Conservation (phyloP, 2,329 filamentous ascomycete genomes). For the Phaeosphaeria sp. region DNA sequence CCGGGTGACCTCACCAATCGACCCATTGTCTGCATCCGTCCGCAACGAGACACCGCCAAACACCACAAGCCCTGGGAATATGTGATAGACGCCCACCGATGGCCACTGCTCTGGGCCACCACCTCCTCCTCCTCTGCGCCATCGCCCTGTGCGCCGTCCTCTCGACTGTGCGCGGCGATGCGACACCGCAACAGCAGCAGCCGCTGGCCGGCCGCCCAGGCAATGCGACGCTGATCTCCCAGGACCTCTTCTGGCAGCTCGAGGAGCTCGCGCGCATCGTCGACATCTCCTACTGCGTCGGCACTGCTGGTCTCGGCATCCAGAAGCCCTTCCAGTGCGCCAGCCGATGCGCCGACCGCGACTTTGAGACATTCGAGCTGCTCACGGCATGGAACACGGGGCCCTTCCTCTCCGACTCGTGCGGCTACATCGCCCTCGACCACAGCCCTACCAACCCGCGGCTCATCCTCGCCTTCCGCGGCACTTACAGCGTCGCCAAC, state of each 20-base stretch:
- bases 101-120: constrained; percentile 29
- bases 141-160: constrained; percentile 23
- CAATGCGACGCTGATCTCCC: constrained; percentile 57
- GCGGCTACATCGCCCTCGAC: constrained; percentile 92
- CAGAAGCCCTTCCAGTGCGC: constrained; percentile 82
- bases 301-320: constrained; percentile 82
- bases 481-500: constrained; percentile 92
- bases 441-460: constrained; percentile 65
- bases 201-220: constrained; percentile 34
- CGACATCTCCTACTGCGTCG: constrained; percentile 94
- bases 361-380: constrained; percentile 82
- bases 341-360: constrained; percentile 80
- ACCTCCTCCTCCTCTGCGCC: constrained; percentile 16
- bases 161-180: constrained; percentile 13
- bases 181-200: constrained; percentile 21
- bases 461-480: constrained; percentile 88
- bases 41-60: constrained; percentile 18
- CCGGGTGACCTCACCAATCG: constrained; percentile 6
- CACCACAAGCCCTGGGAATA: constrained; percentile 23
- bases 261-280: constrained; percentile 90
- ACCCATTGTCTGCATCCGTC: too few relatives aligned
- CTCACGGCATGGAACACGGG: constrained; percentile 91
- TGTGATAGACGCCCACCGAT: constrained; percentile 36
- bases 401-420: constrained; percentile 83
- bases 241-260: constrained; percentile 75